Percentiles rank a stretch among this genome's conserved stretches.
These are phyloP conservation scores for Ganoderma meredithae DNA, from an alignment of 1,284 basidiomycete genomes.

Conservation along the genomic window DNA sequence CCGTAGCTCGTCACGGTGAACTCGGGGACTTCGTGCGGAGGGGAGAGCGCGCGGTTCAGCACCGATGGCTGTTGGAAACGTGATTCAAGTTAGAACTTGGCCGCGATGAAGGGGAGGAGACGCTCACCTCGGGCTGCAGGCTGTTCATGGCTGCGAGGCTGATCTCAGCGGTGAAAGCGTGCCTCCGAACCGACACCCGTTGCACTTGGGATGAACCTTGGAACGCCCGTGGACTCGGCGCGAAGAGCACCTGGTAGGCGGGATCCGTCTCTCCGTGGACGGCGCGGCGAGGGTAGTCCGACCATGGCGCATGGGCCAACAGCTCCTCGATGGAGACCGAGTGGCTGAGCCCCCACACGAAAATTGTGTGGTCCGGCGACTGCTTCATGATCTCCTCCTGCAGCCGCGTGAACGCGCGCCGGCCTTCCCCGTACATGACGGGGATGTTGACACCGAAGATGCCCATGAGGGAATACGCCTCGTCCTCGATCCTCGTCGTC, in stretches of 20 bases:
- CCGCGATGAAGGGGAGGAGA: not conserved
- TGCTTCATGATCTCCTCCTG: slow-evolving; percentile 23
- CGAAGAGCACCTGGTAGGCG: slow-evolving; percentile 9
- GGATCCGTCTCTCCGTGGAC: slow-evolving; percentile 15
- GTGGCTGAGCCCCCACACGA: slow-evolving; percentile 17
- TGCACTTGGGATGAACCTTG: slow-evolving; percentile 7
- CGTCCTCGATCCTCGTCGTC: slow-evolving; percentile 19
- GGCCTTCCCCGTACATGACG: slow-evolving; percentile 19
- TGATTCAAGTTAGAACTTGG: not conserved
- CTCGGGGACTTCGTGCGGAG: slow-evolving; percentile 11
- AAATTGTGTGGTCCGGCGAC: slow-evolving; percentile 17
- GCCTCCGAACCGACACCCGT: slow-evolving; percentile 9
- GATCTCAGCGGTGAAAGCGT: slow-evolving; percentile 14
- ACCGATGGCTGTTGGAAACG: not conserved
- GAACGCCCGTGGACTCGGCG: slow-evolving; percentile 11
- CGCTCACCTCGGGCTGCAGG: slow-evolving; percentile 1
- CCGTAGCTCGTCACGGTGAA: slow-evolving; percentile 20
- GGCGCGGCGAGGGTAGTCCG: slow-evolving; percentile 17
- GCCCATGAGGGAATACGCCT: slow-evolving; percentile 23
- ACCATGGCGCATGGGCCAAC: slow-evolving; percentile 13
- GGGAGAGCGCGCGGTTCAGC: slow-evolving; percentile 3
- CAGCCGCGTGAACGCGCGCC: slow-evolving; percentile 11
- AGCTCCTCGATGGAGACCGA: slow-evolving; percentile 15
- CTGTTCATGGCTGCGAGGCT: slow-evolving; percentile 14
- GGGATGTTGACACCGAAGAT: slow-evolving; percentile 18